Percentiles rank a stretch among this genome's conserved stretches.
Conservation (phyloP, 2,329 filamentous ascomycete species). For the Dactylellina sp. region DNA sequence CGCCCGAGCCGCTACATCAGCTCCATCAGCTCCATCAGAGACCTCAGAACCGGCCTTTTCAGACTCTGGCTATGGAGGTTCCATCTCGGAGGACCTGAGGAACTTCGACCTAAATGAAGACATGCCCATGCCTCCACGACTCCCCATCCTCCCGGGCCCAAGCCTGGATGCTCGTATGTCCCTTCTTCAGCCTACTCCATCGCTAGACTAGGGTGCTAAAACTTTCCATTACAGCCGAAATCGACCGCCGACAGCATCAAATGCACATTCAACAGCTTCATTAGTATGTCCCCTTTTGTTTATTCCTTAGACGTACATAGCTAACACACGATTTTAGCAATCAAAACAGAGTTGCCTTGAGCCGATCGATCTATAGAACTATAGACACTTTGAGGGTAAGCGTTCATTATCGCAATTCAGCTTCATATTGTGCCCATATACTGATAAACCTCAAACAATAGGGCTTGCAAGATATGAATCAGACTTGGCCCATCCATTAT, state of each 20-base stretch:
- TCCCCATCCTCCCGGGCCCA: constrained; percentile 39
- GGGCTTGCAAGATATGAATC: constrained; percentile 86
- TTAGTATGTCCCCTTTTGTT: constrained; percentile 69
- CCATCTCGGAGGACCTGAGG: constrained; percentile 74
- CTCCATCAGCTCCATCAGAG: constrained; percentile 18
- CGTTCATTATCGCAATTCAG: neutral
- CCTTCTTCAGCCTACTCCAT: neutral
- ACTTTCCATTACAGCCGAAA: constrained; percentile 68
- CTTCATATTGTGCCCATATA: neutral
- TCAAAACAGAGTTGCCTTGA: constrained; percentile 86
- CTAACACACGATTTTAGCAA: constrained; percentile 68
- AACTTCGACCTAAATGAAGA: constrained; percentile 62
- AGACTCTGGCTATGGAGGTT: constrained; percentile 93
- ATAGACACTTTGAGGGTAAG: constrained; percentile 78
- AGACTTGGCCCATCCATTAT: constrained; percentile 93
- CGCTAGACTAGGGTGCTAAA: constrained; percentile 62
- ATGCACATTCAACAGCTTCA: constrained; percentile 91
- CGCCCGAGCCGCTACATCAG: constrained; percentile 34
- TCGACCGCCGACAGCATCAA: constrained; percentile 75
- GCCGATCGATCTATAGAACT: constrained; percentile 85
- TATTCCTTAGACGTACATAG: constrained; percentile 1
- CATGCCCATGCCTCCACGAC: constrained; percentile 51
- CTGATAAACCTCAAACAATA: constrained; percentile 33
- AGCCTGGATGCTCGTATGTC: constrained; percentile 47
- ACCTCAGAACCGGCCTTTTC: constrained; percentile 46